Percentiles rank a stretch among this genome's conserved stretches.
Conservation (phyloP, 1,139 yeast species). For the Keqinozyma sinolaborantium region DNA sequence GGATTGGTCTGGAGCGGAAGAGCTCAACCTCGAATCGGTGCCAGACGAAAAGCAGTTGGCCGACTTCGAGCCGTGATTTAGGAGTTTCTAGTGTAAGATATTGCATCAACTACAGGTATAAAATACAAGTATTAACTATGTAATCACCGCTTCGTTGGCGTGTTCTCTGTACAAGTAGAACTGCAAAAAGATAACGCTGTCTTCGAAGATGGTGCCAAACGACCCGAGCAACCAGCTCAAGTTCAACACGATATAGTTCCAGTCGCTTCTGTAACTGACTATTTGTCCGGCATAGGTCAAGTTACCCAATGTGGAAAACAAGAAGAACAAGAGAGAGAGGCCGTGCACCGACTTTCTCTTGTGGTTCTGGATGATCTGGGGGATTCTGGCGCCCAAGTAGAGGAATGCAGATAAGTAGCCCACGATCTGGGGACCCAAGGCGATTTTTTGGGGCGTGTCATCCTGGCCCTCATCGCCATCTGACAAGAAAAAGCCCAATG, state of each 20-base stretch:
- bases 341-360: conserved; percentile 70
- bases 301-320: conserved; percentile 74
- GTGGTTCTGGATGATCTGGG: conserved; percentile 74
- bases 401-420: conserved; percentile 71
- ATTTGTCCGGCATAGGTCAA: conserved; percentile 76
- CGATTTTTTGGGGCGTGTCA: conserved; percentile 17
- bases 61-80: conserved; percentile 36
- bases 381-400: conserved; percentile 74
- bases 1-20: conserved; percentile 69
- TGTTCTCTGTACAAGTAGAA: conserved; percentile 53
- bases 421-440: conserved; percentile 62
- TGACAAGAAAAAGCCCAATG: conserved; percentile 56
- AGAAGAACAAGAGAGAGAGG: conserved; percentile 67
- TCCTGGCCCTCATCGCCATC: conserved; percentile 18
- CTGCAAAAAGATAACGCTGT: conserved; percentile 58
- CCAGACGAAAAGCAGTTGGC: conserved; percentile 33
- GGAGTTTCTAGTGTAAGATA: not conserved
- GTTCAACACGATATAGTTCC: conserved; percentile 57
- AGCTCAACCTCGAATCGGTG: conserved; percentile 27
- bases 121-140: conserved; percentile 1
- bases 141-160: conserved; percentile 12
- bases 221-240: conserved; percentile 75
- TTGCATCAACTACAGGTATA: not conserved
- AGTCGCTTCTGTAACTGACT: conserved; percentile 59
- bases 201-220: conserved; percentile 70